Base-by-base conservation (phyloP, 169 alveolate genomes). In the Cryptosporidium sp. region DNA sequence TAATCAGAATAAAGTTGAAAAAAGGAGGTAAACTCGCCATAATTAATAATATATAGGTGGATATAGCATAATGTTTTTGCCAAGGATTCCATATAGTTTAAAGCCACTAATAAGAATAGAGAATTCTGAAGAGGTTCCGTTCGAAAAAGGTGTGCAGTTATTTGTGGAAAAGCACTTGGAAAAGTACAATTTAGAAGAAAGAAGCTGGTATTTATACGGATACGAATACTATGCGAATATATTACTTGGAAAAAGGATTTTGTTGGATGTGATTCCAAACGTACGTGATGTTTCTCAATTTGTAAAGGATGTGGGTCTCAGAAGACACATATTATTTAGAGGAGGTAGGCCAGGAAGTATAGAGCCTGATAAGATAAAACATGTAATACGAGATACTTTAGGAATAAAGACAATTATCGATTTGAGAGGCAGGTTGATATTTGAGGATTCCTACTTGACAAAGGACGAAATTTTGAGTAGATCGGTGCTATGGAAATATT, bases 331-430 rank as follows among this genome's bases (percentile, higher is more conserved):
- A 26, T 52, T 80, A 43, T 80, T 62, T 41, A 80, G 89, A 48
- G 89, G 89, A 21, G 89, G 75, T 9, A 80, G 89, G 48, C 89
- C 89, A 21, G 89, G 89, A n/a, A 29, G 89, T 18, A 9, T 65
- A 26, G 89, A 80, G n/a, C 89, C 89, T n/a, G 89, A 80, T 80
- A 80, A 80, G 41, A 18, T 80, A 16, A 80, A 80, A 31, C 80
- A 80, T 29, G 33, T 65, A 9, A 29, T 80, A 26, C 31, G 74
- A 21, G 89, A 80, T 65, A 50, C 68, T 26, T 48, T 80, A 29
- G 89, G 89, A 16, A 62, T 80, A 29, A 80, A 37, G 29, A 80
- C 80, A 12, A 80, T 80, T 16, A 62, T 80, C 3, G 89, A 80
- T 9, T 41, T 80, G 51, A 80, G 89, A 41, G 89, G 89, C 4